A percentile compares a stretch with the other conserved stretches of the same genome.
Conservation (phyloP, 805 yeast genomes). For the Alloascoidea africana region DNA sequence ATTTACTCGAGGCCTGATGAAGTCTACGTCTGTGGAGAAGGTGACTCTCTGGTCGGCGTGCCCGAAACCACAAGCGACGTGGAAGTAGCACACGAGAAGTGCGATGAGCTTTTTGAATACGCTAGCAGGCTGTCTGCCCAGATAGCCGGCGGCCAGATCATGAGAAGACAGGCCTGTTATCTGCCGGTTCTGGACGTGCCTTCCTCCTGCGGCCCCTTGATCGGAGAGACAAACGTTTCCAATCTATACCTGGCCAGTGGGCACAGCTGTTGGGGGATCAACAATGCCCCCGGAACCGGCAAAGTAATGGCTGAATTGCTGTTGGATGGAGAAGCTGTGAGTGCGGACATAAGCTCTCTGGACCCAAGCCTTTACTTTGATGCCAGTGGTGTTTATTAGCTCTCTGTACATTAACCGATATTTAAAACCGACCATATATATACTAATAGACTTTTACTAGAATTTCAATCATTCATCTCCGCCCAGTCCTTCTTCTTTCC, state of each 20-base stretch:
- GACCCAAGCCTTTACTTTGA: slow-evolving; percentile 81
- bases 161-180: slow-evolving; percentile 87
- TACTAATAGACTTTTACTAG: too few relatives aligned
- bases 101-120: slow-evolving; percentile 72
- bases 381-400: too few relatives aligned
- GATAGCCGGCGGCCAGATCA: slow-evolving; percentile 56
- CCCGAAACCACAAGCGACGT: slow-evolving; percentile 94
- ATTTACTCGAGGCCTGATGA: slow-evolving; percentile 92
- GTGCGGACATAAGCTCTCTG: slow-evolving; percentile 68
- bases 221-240: slow-evolving; percentile 84
- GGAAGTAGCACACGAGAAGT: slow-evolving; percentile 70
- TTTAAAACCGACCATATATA: too few relatives aligned
- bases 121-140: slow-evolving; percentile 65
- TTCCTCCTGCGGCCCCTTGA: slow-evolving; percentile 80
- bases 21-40: slow-evolving; percentile 95
- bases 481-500: too few relatives aligned
- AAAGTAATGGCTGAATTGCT: slow-evolving; percentile 76
- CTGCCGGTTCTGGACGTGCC: slow-evolving; percentile 91
- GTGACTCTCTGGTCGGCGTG: slow-evolving; percentile 76
- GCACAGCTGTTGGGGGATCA: slow-evolving; percentile 98
- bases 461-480: too few relatives aligned
- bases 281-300: slow-evolving; percentile 97
- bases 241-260: slow-evolving; percentile 76
- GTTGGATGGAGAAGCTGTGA: slow-evolving; percentile 64
- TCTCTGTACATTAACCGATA: too few relatives aligned